phyloP scores from a whole-genome alignment of 2,329 filamentous ascomycete genomes.

The Fusarium solani-melongenae region DNA sequence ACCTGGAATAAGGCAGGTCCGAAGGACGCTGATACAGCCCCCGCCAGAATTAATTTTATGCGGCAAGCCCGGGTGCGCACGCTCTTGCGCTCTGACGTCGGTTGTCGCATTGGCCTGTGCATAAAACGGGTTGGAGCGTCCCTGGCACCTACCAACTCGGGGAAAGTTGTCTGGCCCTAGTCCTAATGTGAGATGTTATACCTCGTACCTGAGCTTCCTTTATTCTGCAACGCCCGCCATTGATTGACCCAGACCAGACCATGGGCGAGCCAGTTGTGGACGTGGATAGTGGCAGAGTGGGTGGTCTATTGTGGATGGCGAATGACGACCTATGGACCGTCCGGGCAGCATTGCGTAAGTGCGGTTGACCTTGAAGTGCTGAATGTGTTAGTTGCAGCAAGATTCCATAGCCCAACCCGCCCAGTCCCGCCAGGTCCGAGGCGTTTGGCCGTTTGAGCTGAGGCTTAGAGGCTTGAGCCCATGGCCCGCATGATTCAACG shows the following conservation, averaged over 20 bases:
- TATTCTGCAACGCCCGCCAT: conserved; percentile 21
- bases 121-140: conserved; percentile 36
- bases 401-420: not conserved
- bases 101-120: conserved; percentile 26
- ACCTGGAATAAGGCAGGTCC: conserved; percentile 26
- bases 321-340: conserved; percentile 25
- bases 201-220: conserved; percentile 30
- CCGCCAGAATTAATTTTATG: conserved; percentile 43
- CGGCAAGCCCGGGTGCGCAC: conserved; percentile 38
- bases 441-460: conserved; percentile 9
- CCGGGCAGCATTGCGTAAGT: conserved; percentile 38
- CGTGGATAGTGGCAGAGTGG: conserved; percentile 22
- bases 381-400: not conserved
- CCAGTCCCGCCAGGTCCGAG: conserved; percentile 12
- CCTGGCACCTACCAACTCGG: conserved; percentile 40
- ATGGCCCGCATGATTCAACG: conserved; percentile 9
- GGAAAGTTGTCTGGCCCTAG: conserved; percentile 19
- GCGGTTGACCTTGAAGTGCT: conserved; percentile 11
- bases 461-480: conserved; percentile 4
- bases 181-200: conserved; percentile 25
- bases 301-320: conserved; percentile 33
- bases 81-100: conserved; percentile 22
- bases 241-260: not conserved
- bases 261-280: conserved; percentile 32
- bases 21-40: conserved; percentile 16